Conservation (phyloP, 2,329 filamentous ascomycete species). For the Fusarium virguliforme region DNA sequence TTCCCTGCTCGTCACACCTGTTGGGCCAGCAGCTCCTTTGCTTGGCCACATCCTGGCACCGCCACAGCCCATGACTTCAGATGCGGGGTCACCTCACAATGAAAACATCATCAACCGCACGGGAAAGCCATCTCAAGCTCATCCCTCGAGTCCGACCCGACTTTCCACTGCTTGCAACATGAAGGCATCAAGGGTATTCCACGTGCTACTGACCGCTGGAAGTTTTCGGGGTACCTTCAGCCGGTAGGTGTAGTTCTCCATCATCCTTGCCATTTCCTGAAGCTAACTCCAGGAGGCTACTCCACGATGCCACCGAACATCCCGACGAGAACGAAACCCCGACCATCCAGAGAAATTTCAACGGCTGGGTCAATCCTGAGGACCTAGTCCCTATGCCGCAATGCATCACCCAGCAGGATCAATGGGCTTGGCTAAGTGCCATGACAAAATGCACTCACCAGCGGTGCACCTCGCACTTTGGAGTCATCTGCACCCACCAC, state of each 20-base stretch:
- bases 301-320: background rate
- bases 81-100: too few species aligned
- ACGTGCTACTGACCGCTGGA: background rate
- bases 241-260: background rate
- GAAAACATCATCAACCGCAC: too few species aligned
- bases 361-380: conserved; percentile 39
- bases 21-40: too few species aligned
- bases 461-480: conserved; percentile 35
- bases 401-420: conserved; percentile 37
- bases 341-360: background rate
- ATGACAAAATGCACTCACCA: conserved; percentile 36
- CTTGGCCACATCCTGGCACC: too few species aligned
- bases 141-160: too few species aligned
- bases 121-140: too few species aligned
- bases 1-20: too few species aligned
- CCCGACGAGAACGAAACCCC: background rate
- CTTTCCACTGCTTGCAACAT: background rate
- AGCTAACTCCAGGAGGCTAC: background rate
- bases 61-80: too few species aligned
- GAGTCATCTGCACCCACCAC: conserved; percentile 30
- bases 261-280: background rate
- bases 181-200: background rate
- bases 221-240: background rate
- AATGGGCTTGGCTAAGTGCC: conserved; percentile 21
- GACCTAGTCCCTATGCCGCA: conserved; percentile 38